Percentiles rank a stretch among this genome's conserved stretches.
These are phyloP conservation scores for Benincasa hispida DNA, from an alignment of 306 rosid genomes.

Conservation along the genomic window DNA sequence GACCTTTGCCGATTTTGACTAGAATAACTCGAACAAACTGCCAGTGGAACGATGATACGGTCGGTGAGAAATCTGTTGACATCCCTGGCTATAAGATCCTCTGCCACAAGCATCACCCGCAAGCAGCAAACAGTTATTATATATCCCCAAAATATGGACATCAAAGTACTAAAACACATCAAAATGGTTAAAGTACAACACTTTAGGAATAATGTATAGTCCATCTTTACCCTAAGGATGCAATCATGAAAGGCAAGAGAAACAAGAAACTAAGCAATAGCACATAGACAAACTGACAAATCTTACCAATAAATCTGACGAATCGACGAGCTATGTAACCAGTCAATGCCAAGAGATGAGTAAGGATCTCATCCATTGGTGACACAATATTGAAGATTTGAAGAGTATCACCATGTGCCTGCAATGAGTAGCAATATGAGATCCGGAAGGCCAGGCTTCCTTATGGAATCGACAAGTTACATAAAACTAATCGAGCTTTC, in stretches of 20 bases:
- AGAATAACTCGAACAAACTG: slow-evolving; percentile 13
- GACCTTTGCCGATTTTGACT: slow-evolving; percentile 10
- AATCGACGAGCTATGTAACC: slow-evolving; percentile 34
- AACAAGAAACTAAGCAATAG: background rate
- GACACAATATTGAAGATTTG: slow-evolving; percentile 16
- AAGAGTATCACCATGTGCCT: slow-evolving; percentile 23
- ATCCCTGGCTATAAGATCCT: slow-evolving; percentile 53
- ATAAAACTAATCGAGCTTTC: background rate
- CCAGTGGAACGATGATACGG: slow-evolving; percentile 17
- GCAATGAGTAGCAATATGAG: slow-evolving; percentile 16
- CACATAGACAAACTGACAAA: background rate
- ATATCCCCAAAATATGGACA: background rate
- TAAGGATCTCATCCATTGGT: slow-evolving; percentile 39
- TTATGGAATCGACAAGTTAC: background rate
- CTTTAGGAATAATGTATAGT: background rate
- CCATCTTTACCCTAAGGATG: background rate
- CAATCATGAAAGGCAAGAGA: background rate
- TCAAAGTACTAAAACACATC: background rate
- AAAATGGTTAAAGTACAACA: background rate
- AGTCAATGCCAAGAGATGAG: slow-evolving; percentile 34
- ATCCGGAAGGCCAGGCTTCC: slow-evolving; percentile 3
- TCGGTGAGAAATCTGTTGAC: slow-evolving; percentile 15
- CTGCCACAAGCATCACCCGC: slow-evolving; percentile 33
- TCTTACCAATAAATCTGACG: slow-evolving; percentile 38
- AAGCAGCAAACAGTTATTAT: slow-evolving; percentile 1